Base-by-base conservation (phyloP, 768 basidiomycete species). In the Boletus rubroflammeus region DNA sequence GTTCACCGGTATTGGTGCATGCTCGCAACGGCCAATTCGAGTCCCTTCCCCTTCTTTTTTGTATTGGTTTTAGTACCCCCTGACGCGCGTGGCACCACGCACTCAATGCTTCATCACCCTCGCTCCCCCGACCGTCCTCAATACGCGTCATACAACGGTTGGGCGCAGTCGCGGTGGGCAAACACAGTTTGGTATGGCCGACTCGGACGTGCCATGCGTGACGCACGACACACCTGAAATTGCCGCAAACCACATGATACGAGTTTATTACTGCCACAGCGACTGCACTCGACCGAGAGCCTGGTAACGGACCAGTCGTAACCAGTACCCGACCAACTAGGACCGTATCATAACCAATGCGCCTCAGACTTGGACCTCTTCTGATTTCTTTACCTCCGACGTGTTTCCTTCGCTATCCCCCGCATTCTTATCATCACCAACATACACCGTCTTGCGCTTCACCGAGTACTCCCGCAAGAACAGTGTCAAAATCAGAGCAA, bases 121-220 rank as follows among this genome's bases (percentile, higher is more conserved):
- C n/a, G n/a, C n/a, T n/a, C n/a, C n/a, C n/a, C n/a, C n/a, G n/a
- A 91, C 89, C 8, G 91, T 92, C 58, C 64, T 78, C 83, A 21
- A 98, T 98, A 87, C 80, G 89, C 36, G 94, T 98, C 9, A 81
- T 97, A 17, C 90, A 97, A 63, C 78, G 97, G 35, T 70, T 99
- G 42, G 96, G 95, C 36, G 87, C 94, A 2, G 95, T 98, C 3
- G 86, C 83, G 4, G 90, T 90, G 15, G 94, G 5, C 6, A 26
- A 26, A 26, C 6, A 4, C 26, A 26, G 3, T 26, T n/a, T n/a
- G n/a, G n/a, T n/a, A n/a, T n/a, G 26, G 26, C 6, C 6, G 26
- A 26, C 26, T 4, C 6, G 26, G 26, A 26, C 6, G 4, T 26
- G 26, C 26, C 26, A 26, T 26, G 26, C 26, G 6, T 6, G 26